phyloP scores from a whole-genome alignment of 2,329 filamentous ascomycete genomes.

The Ceratocystis eucalypticola region DNA sequence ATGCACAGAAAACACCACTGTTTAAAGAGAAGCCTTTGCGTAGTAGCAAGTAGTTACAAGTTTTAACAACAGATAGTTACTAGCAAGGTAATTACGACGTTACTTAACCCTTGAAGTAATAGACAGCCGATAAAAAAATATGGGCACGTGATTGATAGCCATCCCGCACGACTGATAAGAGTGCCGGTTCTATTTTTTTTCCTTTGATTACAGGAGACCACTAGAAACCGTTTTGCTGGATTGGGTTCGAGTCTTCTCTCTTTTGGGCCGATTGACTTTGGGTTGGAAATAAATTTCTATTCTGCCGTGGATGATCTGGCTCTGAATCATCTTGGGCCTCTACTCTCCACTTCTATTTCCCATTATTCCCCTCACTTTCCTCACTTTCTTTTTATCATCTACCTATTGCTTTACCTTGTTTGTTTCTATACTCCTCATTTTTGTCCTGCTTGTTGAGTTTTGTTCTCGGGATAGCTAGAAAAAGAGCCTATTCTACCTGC shows the following conservation, averaged over 20 bases:
- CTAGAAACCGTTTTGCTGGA: neutral
- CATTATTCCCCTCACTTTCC: too few species aligned
- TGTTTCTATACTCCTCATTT: neutral
- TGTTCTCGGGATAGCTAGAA: neutral
- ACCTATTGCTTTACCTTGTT: neutral
- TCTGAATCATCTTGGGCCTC: conserved; percentile 5
- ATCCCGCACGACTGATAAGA: conserved; percentile 18
- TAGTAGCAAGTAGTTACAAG: too few species aligned
- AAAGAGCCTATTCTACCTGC: neutral
- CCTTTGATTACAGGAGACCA: neutral
- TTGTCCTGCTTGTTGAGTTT: neutral
- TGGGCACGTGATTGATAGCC: conserved; percentile 18
- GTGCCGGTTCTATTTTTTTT: neutral
- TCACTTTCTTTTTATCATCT: neutral
- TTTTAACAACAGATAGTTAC: too few species aligned
- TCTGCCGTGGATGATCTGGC: conserved; percentile 7
- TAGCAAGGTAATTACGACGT: too few species aligned
- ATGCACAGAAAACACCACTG: too few species aligned
- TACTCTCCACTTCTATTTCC: neutral
- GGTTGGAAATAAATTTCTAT: neutral
- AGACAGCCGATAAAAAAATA: neutral
- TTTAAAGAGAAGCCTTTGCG: too few species aligned
- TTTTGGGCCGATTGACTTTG: neutral
- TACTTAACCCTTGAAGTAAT: too few species aligned
- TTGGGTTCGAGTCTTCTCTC: conserved; percentile 1